phyloP scores from a whole-genome alignment of 345 rosid genomes.

The Brassica carinata region DNA sequence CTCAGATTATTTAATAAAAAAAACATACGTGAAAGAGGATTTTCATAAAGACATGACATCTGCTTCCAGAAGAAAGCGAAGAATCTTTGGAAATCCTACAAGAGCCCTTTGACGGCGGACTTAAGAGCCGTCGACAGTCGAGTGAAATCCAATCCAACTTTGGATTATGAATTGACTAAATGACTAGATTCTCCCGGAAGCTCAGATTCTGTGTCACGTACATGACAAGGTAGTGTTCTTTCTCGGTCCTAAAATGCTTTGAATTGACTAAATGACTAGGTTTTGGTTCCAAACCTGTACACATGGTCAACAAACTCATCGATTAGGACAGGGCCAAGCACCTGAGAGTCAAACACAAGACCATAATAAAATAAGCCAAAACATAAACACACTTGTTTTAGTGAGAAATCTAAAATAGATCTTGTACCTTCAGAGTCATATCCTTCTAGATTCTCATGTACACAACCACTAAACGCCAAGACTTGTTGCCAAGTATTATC shows the following conservation, averaged over 20 bases:
- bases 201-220: constrained; percentile 60
- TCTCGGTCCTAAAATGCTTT: constrained; percentile 65
- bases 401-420: no score
- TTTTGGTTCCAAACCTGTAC: constrained; percentile 66
- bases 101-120: no score
- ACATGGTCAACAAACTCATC: constrained; percentile 97
- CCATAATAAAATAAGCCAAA: not conserved
- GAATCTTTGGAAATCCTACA: no score
- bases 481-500: constrained; percentile 98
- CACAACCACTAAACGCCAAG: constrained; percentile 87
- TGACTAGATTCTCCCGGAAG: not conserved
- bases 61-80: no score
- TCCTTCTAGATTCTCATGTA: constrained; percentile 89
- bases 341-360: constrained; percentile 49
- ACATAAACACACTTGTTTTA: not conserved
- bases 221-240: constrained; percentile 45
- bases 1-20: not conserved
- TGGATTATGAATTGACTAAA: no score
- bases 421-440: constrained; percentile 89
- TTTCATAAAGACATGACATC: constrained; percentile 43
- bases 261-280: not conserved
- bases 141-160: no score
- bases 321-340: constrained; percentile 93
- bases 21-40: constrained; percentile 64
- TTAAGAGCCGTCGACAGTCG: no score